Evolutionary conservation across 257 asterid species (phyloP), one percentile per base, ranked within the genome.

Genomic region (Solanum paucissectum): DNA sequence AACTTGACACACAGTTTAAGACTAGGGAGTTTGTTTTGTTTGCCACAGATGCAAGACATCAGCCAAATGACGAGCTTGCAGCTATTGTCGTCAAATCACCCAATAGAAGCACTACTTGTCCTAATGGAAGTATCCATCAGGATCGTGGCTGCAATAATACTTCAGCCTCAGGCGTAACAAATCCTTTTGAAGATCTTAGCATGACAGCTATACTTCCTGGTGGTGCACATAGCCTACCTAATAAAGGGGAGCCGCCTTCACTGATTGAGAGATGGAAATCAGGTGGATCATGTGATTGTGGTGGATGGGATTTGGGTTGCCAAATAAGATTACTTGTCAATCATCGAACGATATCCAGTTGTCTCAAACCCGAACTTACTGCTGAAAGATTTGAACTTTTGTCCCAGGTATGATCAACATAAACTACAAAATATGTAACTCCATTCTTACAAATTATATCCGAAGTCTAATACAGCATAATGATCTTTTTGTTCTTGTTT

Each of bases 221-320:
- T 83, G 98, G 98, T 83, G 91, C 93, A 76, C 98, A 95, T 72
- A 98, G 95, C 88, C 81, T 87, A 40, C 98, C 98, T 71, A 89
- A 91, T 83, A 92, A 93, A 88, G 98, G 98, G 9, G 96, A 94
- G 73, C 96, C 98, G 84, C 94, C 96, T 60, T 89, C 98, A 9
- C 89, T 95, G 52, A 91, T 94, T 27, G 91, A 92, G 88, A 90
- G 98, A 90, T 95, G 98, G 98, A 92, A 91, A 86, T 87, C 93
- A 5, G 98, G 98, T 8, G 98, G 98, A 85, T 91, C 91, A 1
- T 95, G 98, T 60, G 98, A 95, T 87, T 95, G 98, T 89, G 98
- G 98, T 36, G 98, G 98, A 76, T 95, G 98, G 98, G 98, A 95
- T 92, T 73, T 95, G 20, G 98, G 98, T 55, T 95, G 98, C 88